A percentile compares a stretch with the other conserved stretches of the same genome.
phyloP scores from a whole-genome alignment of 1,139 yeast genomes.

The Nakaseomyces bracarensis region DNA sequence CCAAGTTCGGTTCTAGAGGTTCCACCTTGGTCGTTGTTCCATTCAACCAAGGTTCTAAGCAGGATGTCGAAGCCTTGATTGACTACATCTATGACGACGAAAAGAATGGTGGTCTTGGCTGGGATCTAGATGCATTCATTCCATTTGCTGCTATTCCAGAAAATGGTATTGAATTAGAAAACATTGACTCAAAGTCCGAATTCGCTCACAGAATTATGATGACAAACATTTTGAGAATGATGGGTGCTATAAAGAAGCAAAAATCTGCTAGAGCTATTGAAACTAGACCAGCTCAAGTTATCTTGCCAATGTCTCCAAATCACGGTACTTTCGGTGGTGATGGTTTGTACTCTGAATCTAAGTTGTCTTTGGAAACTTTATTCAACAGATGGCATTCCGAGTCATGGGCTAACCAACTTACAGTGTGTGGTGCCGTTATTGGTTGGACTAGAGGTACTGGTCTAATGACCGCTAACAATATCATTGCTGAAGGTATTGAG shows the following conservation, averaged over 20 bases:
- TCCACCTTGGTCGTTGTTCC: conserved; percentile 93
- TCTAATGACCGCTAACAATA: conserved; percentile 92
- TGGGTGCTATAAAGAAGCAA: conserved; percentile 82
- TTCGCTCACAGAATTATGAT: conserved; percentile 97
- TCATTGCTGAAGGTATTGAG: conserved; percentile 96
- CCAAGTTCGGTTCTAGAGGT: conserved; percentile 87
- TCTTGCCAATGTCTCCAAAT: conserved; percentile 93
- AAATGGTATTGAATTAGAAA: conserved; percentile 90
- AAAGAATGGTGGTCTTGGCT: conserved; percentile 87
- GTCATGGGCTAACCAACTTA: conserved; percentile 90
- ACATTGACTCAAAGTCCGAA: conserved; percentile 90
- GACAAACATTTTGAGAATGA: conserved; percentile 83
- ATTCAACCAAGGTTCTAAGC: conserved; percentile 94
- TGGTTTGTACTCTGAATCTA: conserved; percentile 96
- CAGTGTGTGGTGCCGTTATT: conserved; percentile 94
- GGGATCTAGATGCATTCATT: conserved; percentile 94
- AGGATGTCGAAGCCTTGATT: conserved; percentile 81
- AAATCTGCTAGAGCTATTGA: conserved; percentile 67
- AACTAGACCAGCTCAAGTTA: conserved; percentile 97
- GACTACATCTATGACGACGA: conserved; percentile 74
- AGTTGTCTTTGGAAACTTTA: conserved; percentile 86
- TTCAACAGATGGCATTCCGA: conserved; percentile 99
- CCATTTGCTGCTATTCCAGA: conserved; percentile 99
- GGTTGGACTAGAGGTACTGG: conserved; percentile 99
- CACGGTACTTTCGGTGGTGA: conserved; percentile 98